Conservation (phyloP, 1,139 yeast genomes). For the Scheffersomyces lignicola region DNA sequence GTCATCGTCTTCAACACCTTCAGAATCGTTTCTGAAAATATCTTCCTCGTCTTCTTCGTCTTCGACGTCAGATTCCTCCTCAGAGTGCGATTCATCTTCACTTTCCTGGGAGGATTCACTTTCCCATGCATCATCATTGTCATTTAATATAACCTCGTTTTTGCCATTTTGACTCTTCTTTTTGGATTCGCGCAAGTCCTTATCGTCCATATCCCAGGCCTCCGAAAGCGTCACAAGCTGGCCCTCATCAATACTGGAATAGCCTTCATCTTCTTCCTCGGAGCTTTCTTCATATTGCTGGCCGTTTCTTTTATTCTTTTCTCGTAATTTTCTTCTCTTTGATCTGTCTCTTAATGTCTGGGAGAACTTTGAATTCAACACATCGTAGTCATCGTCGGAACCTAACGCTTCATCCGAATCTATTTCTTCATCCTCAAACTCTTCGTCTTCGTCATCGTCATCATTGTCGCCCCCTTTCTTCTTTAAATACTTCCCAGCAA, state of each 20-base stretch:
- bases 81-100: constrained; percentile 18
- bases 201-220: constrained; percentile 85
- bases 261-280: constrained; percentile 45
- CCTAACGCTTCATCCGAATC: constrained; percentile 80
- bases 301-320: constrained; percentile 19
- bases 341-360: constrained; percentile 63
- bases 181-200: constrained; percentile 33
- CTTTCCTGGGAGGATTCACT: constrained; percentile 27
- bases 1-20: constrained; percentile 23
- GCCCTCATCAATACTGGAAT: constrained; percentile 64
- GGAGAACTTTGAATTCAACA: constrained; percentile 64
- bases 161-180: constrained; percentile 15
- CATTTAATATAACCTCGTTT: constrained; percentile 36
- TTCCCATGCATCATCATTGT: constrained; percentile 40
- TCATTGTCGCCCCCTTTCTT: constrained; percentile 22
- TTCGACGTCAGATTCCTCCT: constrained; percentile 21
- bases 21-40: constrained; percentile 21
- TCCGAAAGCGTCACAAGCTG: constrained; percentile 77
- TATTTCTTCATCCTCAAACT: constrained; percentile 63
- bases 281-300: constrained; percentile 14
- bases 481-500: constrained; percentile 38
- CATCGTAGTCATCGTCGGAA: constrained; percentile 72
- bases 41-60: constrained; percentile 14
- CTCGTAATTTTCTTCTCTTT: constrained; percentile 34
- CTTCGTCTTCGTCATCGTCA: constrained; percentile 24